phyloP scores from a whole-genome alignment of 495 filamentous ascomycete species.

The Barbatosphaeria neglecta region DNA sequence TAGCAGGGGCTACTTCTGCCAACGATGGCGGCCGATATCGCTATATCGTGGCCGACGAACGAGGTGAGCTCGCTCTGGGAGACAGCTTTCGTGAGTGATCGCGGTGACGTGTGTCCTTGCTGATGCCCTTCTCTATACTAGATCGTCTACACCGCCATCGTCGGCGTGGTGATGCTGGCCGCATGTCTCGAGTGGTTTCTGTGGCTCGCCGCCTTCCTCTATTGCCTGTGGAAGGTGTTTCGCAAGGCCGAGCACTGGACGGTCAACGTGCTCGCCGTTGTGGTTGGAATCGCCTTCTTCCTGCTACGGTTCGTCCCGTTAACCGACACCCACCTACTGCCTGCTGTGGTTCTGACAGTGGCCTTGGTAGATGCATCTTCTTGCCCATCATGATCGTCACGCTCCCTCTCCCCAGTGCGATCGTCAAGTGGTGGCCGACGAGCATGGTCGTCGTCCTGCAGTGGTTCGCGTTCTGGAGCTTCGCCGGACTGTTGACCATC shows the following conservation, averaged over 20 bases:
- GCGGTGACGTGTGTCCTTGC: not conserved
- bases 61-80: slow-evolving; percentile 50
- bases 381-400: slow-evolving; percentile 92
- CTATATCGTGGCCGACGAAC: slow-evolving; percentile 42
- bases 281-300: slow-evolving; percentile 65
- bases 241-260: slow-evolving; percentile 83
- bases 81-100: not conserved
- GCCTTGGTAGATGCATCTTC: slow-evolving; percentile 61
- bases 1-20: not conserved
- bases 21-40: slow-evolving; percentile 30
- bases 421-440: slow-evolving; percentile 59
- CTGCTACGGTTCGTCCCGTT: slow-evolving; percentile 52
- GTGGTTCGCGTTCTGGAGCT: slow-evolving; percentile 97
- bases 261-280: slow-evolving; percentile 59
- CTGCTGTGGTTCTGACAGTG: slow-evolving; percentile 2
- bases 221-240: slow-evolving; percentile 81
- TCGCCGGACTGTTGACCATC: slow-evolving; percentile 68
- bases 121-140: slow-evolving; percentile 8
- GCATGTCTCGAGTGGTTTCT: slow-evolving; percentile 90
- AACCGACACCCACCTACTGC: not conserved
- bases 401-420: slow-evolving; percentile 64
- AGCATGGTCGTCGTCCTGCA: slow-evolving; percentile 61
- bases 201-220: slow-evolving; percentile 84
- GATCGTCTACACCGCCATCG: slow-evolving; percentile 66
- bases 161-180: slow-evolving; percentile 71